These are phyloP conservation scores for Penicillium turbatum DNA, from an alignment of 495 filamentous ascomycete species.

Conservation along the genomic window DNA sequence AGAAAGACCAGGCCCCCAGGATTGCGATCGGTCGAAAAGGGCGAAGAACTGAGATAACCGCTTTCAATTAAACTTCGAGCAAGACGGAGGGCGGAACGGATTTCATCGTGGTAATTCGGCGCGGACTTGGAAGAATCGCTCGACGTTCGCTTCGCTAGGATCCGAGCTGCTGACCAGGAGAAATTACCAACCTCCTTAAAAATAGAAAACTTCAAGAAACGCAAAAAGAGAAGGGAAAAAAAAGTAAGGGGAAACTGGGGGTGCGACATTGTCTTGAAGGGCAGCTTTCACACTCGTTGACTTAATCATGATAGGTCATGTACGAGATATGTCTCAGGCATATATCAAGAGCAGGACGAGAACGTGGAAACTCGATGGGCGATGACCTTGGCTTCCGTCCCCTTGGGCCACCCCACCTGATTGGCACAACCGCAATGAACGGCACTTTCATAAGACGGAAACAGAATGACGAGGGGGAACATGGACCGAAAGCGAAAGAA, in stretches of 20 bases:
- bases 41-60: constrained; percentile 28
- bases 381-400: neutral
- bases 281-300: neutral
- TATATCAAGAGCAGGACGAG: neutral
- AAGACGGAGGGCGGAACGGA: constrained; percentile 34
- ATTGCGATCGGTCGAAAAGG: constrained; percentile 27
- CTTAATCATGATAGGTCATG: neutral
- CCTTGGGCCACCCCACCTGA: neutral
- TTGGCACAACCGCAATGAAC: neutral
- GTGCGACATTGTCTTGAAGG: neutral
- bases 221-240: neutral
- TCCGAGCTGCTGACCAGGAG: constrained; percentile 44
- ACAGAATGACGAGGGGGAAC: neutral
- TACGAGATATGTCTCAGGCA: neutral
- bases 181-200: constrained; percentile 28
- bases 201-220: constrained; percentile 8
- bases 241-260: neutral
- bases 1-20: constrained; percentile 4
- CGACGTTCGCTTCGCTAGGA: constrained; percentile 41
- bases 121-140: constrained; percentile 32
- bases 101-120: constrained; percentile 33
- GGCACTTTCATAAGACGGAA: neutral
- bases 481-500: constrained; percentile 3
- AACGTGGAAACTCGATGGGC: neutral
- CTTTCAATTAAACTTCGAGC: constrained; percentile 36